Conservation (phyloP, 768 basidiomycete species). For the Boletellus ananiceps region DNA sequence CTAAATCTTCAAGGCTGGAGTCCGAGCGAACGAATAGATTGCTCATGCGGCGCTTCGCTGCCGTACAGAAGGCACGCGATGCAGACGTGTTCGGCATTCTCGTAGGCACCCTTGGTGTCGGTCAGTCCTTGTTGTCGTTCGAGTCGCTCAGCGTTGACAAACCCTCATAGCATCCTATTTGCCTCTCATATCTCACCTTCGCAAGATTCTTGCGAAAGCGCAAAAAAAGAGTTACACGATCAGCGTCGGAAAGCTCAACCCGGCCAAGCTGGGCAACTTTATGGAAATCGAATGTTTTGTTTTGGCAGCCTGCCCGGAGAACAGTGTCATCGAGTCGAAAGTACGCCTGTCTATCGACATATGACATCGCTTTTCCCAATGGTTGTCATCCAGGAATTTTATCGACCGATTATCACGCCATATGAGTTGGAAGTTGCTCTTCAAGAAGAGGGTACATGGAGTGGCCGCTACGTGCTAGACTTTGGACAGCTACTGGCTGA, state of each 20-base stretch:
- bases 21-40: slow-evolving; percentile 71
- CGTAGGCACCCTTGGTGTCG: slow-evolving; percentile 88
- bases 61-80: slow-evolving; percentile 82
- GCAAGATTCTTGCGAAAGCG: slow-evolving; percentile 55
- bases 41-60: slow-evolving; percentile 85
- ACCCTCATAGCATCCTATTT: slow-evolving; percentile 66
- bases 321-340: slow-evolving; percentile 74
- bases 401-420: slow-evolving; percentile 88
- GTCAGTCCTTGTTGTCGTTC: slow-evolving; percentile 36
- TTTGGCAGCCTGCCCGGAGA: slow-evolving; percentile 91
- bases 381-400: slow-evolving; percentile 63
- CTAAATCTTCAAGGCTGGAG: slow-evolving; percentile 46
- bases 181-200: slow-evolving; percentile 79
- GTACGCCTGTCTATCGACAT: slow-evolving; percentile 26
- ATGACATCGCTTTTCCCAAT: neutral
- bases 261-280: slow-evolving; percentile 93
- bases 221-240: slow-evolving; percentile 93
- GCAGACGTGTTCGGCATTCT: slow-evolving; percentile 95
- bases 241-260: slow-evolving; percentile 91
- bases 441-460: slow-evolving; percentile 65
- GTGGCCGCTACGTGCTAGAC: slow-evolving; percentile 73
- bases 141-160: neutral
- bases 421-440: slow-evolving; percentile 86
- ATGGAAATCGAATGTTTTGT: slow-evolving; percentile 95
- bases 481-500: slow-evolving; percentile 56